Evolutionary conservation across 2,329 filamentous ascomycete species (phyloP).

Genomic region (Microdochium trichocladiopsis): DNA sequence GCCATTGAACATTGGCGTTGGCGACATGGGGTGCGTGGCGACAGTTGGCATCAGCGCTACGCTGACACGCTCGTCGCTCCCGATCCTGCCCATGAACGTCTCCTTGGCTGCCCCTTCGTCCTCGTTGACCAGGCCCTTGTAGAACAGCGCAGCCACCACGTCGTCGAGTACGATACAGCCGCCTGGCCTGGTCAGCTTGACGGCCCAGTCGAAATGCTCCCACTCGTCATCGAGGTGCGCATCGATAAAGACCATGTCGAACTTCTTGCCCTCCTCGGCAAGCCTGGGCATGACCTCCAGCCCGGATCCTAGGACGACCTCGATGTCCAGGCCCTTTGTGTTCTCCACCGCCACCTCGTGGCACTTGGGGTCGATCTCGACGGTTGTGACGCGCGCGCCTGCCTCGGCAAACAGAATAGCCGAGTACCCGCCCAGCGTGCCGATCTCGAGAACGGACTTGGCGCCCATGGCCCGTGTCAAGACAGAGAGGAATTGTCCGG

Average conservation of each 20-base stretch:
- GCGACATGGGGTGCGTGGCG: neutral
- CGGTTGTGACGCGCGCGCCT: constrained; percentile 35
- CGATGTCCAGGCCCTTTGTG: constrained; percentile 31
- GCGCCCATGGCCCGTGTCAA: constrained; percentile 26
- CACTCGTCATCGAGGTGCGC: constrained; percentile 42
- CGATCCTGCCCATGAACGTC: neutral
- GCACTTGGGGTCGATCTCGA: constrained; percentile 40
- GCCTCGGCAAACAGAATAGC: constrained; percentile 42
- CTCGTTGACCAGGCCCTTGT: neutral
- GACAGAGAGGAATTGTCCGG: constrained; percentile 30
- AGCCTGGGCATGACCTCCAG: constrained; percentile 30
- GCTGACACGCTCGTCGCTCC: neutral
- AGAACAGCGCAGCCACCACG: constrained; percentile 30
- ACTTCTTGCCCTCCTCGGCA: constrained; percentile 29
- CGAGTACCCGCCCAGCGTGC: constrained; percentile 46
- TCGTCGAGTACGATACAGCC: constrained; percentile 43
- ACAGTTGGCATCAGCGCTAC: neutral
- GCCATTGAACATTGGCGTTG: neutral
- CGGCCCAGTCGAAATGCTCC: constrained; percentile 37
- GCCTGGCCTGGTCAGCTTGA: constrained; percentile 29
- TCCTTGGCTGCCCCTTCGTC: neutral
- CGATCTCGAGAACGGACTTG: constrained; percentile 41
- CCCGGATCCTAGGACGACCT: constrained; percentile 36
- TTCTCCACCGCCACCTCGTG: constrained; percentile 39
- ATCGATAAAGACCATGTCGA: constrained; percentile 46